These are phyloP conservation scores for Colletotrichum sp. DNA, from an alignment of 2,329 filamentous ascomycete genomes.

Conservation along the genomic window DNA sequence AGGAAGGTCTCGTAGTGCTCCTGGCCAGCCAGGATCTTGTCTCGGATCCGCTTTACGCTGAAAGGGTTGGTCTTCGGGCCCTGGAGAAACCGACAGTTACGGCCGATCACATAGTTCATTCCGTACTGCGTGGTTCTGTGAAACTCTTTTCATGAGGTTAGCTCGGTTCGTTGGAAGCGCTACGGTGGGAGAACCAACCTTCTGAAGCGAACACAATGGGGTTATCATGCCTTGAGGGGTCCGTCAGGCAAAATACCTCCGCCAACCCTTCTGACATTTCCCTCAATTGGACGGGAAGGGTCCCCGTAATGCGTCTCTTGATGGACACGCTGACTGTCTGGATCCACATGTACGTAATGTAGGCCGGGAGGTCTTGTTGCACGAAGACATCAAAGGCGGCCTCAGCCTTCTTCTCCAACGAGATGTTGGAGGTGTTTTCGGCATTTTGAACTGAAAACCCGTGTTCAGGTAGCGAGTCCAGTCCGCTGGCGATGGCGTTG, in stretches of 20 bases:
- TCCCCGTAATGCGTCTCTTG: constrained; percentile 70
- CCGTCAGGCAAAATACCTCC: constrained; percentile 78
- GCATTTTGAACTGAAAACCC: constrained; percentile 59
- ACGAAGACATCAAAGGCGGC: constrained; percentile 69
- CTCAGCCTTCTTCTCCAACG: constrained; percentile 67
- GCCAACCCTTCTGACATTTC: constrained; percentile 77
- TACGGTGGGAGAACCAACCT: constrained; percentile 48
- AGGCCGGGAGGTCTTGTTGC: constrained; percentile 73
- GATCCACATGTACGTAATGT: constrained; percentile 71
- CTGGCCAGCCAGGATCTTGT: constrained; percentile 65
- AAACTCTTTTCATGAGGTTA: constrained; percentile 55
- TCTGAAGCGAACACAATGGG: constrained; percentile 80
- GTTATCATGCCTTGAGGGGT: constrained; percentile 75
- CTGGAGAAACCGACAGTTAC: constrained; percentile 81
- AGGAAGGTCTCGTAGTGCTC: constrained; percentile 77
- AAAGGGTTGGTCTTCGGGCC: constrained; percentile 72
- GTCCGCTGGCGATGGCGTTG: constrained; percentile 68
- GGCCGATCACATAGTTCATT: constrained; percentile 73
- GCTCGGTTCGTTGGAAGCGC: not conserved
- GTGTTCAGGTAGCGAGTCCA: constrained; percentile 59
- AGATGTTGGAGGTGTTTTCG: constrained; percentile 58
- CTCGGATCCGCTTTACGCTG: constrained; percentile 65
- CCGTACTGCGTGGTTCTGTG: constrained; percentile 78
- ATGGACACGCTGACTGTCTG: constrained; percentile 74
- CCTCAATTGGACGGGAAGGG: constrained; percentile 64